These are phyloP conservation scores for Gossypium anomalum DNA, from an alignment of 345 rosid species.

Conservation along the genomic window DNA sequence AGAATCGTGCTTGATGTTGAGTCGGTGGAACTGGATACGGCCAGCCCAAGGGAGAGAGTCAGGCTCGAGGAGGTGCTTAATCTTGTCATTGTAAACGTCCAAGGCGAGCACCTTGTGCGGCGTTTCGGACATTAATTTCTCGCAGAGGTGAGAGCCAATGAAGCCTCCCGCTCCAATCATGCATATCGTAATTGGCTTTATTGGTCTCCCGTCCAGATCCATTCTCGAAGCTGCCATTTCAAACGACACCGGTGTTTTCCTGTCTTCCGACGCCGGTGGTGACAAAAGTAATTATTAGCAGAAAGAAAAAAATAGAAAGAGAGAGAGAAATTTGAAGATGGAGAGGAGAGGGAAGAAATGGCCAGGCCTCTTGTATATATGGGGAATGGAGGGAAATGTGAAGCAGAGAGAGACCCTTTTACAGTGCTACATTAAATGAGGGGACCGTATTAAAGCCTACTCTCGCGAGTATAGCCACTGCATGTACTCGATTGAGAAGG, in stretches of 20 bases:
- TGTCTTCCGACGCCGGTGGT: neutral
- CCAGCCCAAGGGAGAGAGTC: conserved; percentile 41
- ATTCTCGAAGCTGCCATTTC: conserved; percentile 20
- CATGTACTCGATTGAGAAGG: neutral
- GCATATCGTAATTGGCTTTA: conserved; percentile 77
- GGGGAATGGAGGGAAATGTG: neutral
- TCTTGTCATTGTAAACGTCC: conserved; percentile 93
- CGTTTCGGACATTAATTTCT: conserved; percentile 71
- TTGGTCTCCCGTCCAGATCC: conserved; percentile 67
- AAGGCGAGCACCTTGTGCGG: conserved; percentile 81
- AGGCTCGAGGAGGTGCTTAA: conserved; percentile 84
- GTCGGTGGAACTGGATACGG: conserved; percentile 95
- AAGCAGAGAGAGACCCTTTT: neutral
- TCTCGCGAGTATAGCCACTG: neutral
- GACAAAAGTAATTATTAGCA: neutral
- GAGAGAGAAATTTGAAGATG: neutral
- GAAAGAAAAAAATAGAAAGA: neutral
- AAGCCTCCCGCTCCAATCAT: conserved; percentile 98
- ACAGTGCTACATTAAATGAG: neutral
- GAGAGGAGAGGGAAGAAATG: neutral
- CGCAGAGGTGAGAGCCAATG: conserved; percentile 99
- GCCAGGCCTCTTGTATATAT: neutral
- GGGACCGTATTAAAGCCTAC: neutral
- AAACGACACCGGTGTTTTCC: neutral
- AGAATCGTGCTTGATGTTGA: conserved; percentile 89